These are phyloP conservation scores for Podaxis sp. DNA, from an alignment of 768 basidiomycete species.

Conservation along the genomic window DNA sequence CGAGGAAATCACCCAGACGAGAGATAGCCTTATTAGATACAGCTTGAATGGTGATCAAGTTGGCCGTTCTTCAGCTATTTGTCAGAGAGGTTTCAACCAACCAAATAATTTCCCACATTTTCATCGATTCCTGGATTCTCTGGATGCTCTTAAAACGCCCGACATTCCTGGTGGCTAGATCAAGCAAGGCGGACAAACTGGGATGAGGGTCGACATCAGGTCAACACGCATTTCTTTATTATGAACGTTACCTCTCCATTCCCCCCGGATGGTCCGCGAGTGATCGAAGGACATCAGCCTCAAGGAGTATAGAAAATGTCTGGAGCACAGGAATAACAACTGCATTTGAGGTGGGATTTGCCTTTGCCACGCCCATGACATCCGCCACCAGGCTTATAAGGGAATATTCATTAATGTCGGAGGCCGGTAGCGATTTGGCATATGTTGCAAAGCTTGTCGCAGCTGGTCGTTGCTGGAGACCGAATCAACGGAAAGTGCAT, in stretches of 20 bases:
- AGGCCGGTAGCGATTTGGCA: constrained; percentile 48
- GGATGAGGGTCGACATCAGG: constrained; percentile 32
- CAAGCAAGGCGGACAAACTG: constrained; percentile 56
- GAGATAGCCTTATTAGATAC: constrained; percentile 43
- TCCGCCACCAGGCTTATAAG: constrained; percentile 54
- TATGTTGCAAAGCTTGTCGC: constrained; percentile 60
- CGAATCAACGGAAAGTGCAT: constrained; percentile 15
- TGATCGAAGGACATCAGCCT: constrained; percentile 56
- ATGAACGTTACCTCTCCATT: constrained; percentile 44
- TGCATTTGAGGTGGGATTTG: constrained; percentile 59
- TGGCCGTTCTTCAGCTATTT: constrained; percentile 50
- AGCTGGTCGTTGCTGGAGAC: constrained; percentile 64
- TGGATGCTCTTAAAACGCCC: constrained; percentile 78
- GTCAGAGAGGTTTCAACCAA: constrained; percentile 7
- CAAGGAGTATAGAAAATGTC: constrained; percentile 70
- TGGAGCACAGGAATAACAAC: constrained; percentile 83
- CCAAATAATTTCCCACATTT: constrained; percentile 54
- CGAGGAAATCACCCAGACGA: constrained; percentile 59
- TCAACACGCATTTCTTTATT: constrained; percentile 36
- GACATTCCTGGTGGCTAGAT: constrained; percentile 60
- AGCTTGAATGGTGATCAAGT: constrained; percentile 53
- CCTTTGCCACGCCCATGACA: constrained; percentile 51
- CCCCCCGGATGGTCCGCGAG: constrained; percentile 48
- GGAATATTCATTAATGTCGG: constrained; percentile 36
- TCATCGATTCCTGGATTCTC: constrained; percentile 79